These are phyloP conservation scores for Monilinia polystroma DNA, from an alignment of 2,329 filamentous ascomycete species.

Conservation along the genomic window DNA sequence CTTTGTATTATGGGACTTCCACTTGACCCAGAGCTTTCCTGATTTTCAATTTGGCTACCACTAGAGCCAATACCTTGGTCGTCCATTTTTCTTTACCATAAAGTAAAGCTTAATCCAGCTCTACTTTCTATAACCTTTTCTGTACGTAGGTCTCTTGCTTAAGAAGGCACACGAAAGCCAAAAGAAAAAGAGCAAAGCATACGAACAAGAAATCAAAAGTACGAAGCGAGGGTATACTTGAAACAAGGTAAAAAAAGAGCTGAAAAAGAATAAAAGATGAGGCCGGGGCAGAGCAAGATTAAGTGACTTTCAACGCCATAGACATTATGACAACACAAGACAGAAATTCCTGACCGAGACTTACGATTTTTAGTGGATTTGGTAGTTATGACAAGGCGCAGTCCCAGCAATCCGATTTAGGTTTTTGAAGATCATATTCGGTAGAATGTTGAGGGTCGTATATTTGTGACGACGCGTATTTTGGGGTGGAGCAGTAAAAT, in stretches of 20 bases:
- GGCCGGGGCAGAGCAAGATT: slow-evolving; percentile 16
- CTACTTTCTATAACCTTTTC: background rate
- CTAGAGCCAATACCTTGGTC: slow-evolving; percentile 1
- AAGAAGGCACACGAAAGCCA: background rate
- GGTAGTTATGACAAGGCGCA: slow-evolving; percentile 19
- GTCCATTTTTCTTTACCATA: background rate
- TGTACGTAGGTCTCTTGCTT: background rate
- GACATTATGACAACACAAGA: slow-evolving; percentile 16
- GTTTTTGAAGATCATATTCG: slow-evolving; percentile 3
- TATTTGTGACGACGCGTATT: slow-evolving; percentile 22
- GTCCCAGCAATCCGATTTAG: slow-evolving; percentile 15
- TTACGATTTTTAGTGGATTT: slow-evolving; percentile 20
- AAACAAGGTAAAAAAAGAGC: background rate
- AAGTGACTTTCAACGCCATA: slow-evolving; percentile 17
- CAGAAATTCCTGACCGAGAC: slow-evolving; percentile 1
- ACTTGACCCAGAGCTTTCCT: background rate
- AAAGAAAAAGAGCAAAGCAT: background rate
- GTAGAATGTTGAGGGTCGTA: slow-evolving; percentile 13
- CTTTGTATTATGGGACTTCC: background rate
- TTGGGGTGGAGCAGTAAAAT: background rate
- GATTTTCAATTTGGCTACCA: slow-evolving; percentile 6
- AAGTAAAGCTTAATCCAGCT: background rate
- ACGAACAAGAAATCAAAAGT: background rate
- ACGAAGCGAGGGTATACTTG: slow-evolving; percentile 15
- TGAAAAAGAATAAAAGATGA: background rate